These are phyloP conservation scores for Cladosporium sphaerospermum DNA, from an alignment of 2,329 filamentous ascomycete species.

Conservation along the genomic window DNA sequence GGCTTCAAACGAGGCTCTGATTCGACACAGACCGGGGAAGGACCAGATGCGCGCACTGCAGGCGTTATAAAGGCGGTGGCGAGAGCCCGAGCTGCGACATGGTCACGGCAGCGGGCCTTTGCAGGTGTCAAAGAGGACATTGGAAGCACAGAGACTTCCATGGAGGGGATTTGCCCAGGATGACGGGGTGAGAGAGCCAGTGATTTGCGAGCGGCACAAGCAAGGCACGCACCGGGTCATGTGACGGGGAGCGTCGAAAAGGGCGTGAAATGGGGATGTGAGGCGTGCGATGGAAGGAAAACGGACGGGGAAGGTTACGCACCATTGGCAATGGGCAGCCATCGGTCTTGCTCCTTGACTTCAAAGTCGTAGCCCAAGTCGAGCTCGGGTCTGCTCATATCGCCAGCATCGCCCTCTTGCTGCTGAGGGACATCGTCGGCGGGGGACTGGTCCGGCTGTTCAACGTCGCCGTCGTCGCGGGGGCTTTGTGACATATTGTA, in stretches of 20 bases:
- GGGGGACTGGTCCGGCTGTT: constrained; percentile 62
- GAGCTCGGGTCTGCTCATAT: constrained; percentile 25
- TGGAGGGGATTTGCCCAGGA: too few species aligned
- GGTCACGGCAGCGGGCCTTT: constrained; percentile 25
- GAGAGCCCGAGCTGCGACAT: constrained; percentile 13
- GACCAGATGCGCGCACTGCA: constrained; percentile 41
- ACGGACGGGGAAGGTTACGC: constrained; percentile 45
- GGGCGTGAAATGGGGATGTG: neutral
- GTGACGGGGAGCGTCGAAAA: constrained; percentile 5
- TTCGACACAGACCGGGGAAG: constrained; percentile 38
- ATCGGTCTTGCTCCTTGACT: constrained; percentile 99
- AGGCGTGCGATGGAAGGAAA: constrained; percentile 12
- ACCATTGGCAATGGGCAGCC: constrained; percentile 99
- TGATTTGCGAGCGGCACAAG: constrained; percentile 16
- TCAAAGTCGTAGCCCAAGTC: constrained; percentile 81
- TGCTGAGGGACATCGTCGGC: constrained; percentile 77
- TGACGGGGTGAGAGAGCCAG: constrained; percentile 6
- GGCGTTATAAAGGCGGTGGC: constrained; percentile 31
- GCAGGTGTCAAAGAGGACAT: constrained; percentile 26
- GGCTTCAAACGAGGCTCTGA: constrained; percentile 34
- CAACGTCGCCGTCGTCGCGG: constrained; percentile 81
- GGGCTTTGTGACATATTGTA: constrained; percentile 90
- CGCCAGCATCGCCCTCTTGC: constrained; percentile 16
- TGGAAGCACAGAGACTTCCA: constrained; percentile 19
- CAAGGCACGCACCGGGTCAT: constrained; percentile 20